Base-by-base conservation (phyloP, 352 stramenopile genomes). In the Phytophthora pluvialis region DNA sequence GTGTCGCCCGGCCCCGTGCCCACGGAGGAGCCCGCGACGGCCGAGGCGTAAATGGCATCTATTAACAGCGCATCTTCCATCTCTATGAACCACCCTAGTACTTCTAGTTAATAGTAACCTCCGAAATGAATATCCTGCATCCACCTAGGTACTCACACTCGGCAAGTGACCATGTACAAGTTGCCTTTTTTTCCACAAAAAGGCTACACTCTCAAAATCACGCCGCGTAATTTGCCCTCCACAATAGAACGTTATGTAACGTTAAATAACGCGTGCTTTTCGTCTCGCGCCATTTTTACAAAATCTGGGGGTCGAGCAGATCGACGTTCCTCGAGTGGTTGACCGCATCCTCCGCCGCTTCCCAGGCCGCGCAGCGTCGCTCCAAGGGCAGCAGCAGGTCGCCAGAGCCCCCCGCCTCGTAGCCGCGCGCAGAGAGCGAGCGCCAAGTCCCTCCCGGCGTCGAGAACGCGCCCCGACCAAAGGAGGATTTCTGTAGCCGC, bases 41-140 rank as follows among this genome's bases (percentile, higher is more conserved):
- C 63, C 16, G 60, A 74, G n/a, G 66, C 66, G 35, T 70, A 70
- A 67, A 12, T 39, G 32, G 10, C 39, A 32, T 32, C 32, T 38
- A 39, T 54, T 15, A 18, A 13, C n/a, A 38, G 40, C 21, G 16
- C 16, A 31, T 48, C 13, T 42, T 54, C 25, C 31, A 35, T 35
- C 11, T 35, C 31, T 12, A 21, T 21, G 21, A 21, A 21, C 21
- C 21, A 21, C 21, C 21, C 21, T 21, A 21, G 21, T 21, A 21
- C 21, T 21, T 21, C 1, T 21, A 21, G 21, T 21, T 21, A 21
- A 2, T 21, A 21, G 21, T 21, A 21, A 21, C 21, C 21, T 21
- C 21, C 21, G 21, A 21, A 21, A 21, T 21, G 21, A 21, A 21
- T 21, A 21, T 21, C 21, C 21, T 21, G 21, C 21, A 21, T 1